Conservation (phyloP, 371 early-diverging fungal species). For the Saksenaea oblongispora region DNA sequence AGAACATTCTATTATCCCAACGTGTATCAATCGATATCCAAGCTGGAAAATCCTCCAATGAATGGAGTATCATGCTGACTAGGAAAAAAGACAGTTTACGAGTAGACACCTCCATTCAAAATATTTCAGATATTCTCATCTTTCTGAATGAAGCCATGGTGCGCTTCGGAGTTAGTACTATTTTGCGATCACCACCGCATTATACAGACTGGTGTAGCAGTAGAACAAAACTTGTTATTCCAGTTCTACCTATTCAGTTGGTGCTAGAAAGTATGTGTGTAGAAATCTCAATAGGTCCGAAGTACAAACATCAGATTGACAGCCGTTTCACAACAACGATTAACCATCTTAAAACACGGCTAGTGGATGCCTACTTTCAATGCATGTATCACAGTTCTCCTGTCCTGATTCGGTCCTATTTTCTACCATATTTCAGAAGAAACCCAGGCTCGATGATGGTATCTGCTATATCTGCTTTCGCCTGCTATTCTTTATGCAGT, state of each 20-base stretch:
- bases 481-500: slow-evolving; percentile 30
- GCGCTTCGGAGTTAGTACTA: not conserved
- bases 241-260: not conserved
- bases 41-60: too few relatives aligned
- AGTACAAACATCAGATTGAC: not conserved
- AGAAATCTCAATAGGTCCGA: not conserved
- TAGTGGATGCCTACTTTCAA: slow-evolving; percentile 27
- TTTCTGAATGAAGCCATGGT: not conserved
- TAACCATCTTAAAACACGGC: slow-evolving; percentile 1
- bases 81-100: too few relatives aligned
- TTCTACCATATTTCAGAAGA: slow-evolving; percentile 19
- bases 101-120: slow-evolving; percentile 6
- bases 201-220: not conserved
- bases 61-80: too few relatives aligned
- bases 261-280: not conserved
- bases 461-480: slow-evolving; percentile 29
- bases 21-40: too few relatives aligned
- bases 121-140: slow-evolving; percentile 7
- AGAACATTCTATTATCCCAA: too few relatives aligned
- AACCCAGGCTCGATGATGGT: slow-evolving; percentile 26
- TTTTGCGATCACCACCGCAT: not conserved
- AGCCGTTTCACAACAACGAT: not conserved
- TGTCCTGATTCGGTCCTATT: slow-evolving; percentile 25
- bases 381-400: slow-evolving; percentile 28
- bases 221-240: not conserved